phyloP scores from a whole-genome alignment of 768 basidiomycete species.

The Suillus americanus region DNA sequence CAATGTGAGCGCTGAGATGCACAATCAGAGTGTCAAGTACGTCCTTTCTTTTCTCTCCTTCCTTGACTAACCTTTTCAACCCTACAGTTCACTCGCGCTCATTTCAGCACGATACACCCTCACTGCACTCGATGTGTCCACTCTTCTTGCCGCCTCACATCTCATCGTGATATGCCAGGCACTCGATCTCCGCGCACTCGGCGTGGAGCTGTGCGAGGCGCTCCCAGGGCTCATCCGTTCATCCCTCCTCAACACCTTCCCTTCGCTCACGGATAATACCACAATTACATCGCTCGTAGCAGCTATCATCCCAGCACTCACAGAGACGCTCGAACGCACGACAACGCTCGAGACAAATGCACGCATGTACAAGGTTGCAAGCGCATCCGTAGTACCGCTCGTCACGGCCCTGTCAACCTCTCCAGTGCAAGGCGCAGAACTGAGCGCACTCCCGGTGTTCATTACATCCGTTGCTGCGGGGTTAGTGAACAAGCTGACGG shows the following conservation, averaged over 20 bases:
- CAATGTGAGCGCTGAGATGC: slow-evolving; percentile 88
- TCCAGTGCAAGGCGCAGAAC: slow-evolving; percentile 16
- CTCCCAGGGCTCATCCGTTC: slow-evolving; percentile 20
- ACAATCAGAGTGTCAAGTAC: slow-evolving; percentile 89
- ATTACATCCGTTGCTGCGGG: slow-evolving; percentile 16
- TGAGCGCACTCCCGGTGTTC: slow-evolving; percentile 25
- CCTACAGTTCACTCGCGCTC: slow-evolving; percentile 70
- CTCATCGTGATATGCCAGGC: slow-evolving; percentile 80
- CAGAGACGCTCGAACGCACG: slow-evolving; percentile 58
- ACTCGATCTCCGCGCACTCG: slow-evolving; percentile 79
- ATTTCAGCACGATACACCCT: slow-evolving; percentile 82
- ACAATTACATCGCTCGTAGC: background rate
- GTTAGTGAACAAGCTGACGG: slow-evolving; percentile 22
- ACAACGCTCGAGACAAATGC: slow-evolving; percentile 68
- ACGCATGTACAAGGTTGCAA: slow-evolving; percentile 73
- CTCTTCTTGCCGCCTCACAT: slow-evolving; percentile 72
- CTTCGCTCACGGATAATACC: background rate
- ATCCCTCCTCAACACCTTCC: background rate
- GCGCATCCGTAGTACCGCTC: slow-evolving; percentile 57
- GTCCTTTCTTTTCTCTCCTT: slow-evolving; percentile 26
- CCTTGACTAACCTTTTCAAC: background rate
- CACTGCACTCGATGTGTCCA: slow-evolving; percentile 74
- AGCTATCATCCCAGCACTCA: slow-evolving; percentile 42
- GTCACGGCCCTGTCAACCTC: slow-evolving; percentile 42
- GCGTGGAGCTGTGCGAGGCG: slow-evolving; percentile 55